Evolutionary conservation across 2,329 filamentous ascomycete genomes (phyloP), one percentile per base, ranked within the genome.

Genomic region (Paraconiothyrium sp.): DNA sequence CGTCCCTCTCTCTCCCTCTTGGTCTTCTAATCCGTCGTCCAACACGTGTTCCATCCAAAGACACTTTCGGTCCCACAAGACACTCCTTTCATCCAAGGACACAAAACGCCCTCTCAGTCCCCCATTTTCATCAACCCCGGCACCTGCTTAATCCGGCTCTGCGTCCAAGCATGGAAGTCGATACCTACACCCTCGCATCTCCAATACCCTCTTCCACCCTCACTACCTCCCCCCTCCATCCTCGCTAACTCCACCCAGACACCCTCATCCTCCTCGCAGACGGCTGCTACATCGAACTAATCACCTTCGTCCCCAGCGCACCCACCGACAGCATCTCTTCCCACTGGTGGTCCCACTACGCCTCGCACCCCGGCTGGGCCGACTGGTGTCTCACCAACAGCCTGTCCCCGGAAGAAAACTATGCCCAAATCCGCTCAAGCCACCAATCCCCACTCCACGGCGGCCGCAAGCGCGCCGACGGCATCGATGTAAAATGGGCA

Each of bases 241-340:
- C 3, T 4, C 5, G 41, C 50, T 54, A 90, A 54, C 39, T n/a
- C 22, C 39, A 8, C 16, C 14, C 20, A 55, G 43, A 91, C 77
- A 84, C 84, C 47, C 84, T 91, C 20, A 84, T 90, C 22, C 77
- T 89, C 14, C 85, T 92, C 61, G 69, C 80, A 30, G 89, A 91
- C 67, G 89, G 89, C 34, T 84, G 84, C 24, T 91, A 91, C 76
- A 79, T 92, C 57, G 89, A 92, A 71, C 79, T 91, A 54, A 89
- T 90, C 62, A 84, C 87, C 43, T 91, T 90, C 72, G 79, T 86
- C 52, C 73, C 84, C 22, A 82, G 80, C 46, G 72, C 76, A 37
- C 67, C 75, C n/a, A 77, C 79, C 4, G 67, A 75, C 7, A 30
- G 46, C 22, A 30, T 56, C 35, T 10, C 32, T 16, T 47, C 39